phyloP scores from a whole-genome alignment of 2,329 filamentous ascomycete genomes.

The Akanthomyces dipterigenus region DNA sequence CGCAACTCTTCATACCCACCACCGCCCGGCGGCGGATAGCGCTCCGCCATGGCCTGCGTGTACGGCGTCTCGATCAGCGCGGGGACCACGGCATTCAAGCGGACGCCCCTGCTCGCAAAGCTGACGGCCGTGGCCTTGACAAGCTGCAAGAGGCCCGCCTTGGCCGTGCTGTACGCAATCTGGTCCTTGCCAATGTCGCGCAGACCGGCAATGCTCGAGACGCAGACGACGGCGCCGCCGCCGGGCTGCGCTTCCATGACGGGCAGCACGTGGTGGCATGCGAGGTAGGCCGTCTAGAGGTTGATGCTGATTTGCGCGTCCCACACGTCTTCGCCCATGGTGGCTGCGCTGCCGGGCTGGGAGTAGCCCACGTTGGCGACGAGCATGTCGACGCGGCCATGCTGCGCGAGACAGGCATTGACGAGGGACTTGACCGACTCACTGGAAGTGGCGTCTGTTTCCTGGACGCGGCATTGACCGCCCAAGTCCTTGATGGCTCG shows the following conservation, averaged over 20 bases:
- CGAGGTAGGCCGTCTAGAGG: constrained; percentile 48
- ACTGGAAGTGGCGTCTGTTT: constrained; percentile 45
- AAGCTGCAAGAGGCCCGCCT: constrained; percentile 46
- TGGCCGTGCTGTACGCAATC: constrained; percentile 45
- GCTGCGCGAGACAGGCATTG: constrained; percentile 41
- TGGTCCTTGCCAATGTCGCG: constrained; percentile 43
- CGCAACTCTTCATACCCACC: constrained; percentile 44
- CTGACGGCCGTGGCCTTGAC: constrained; percentile 43
- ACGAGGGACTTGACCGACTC: constrained; percentile 46
- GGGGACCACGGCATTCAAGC: constrained; percentile 49
- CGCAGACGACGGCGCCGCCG: constrained; percentile 38
- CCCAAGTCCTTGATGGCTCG: constrained; percentile 29
- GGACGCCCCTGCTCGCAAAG: constrained; percentile 39
- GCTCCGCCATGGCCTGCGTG: constrained; percentile 35
- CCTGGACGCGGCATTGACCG: constrained; percentile 33
- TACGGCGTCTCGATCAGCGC: constrained; percentile 51
- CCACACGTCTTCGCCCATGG: constrained; percentile 43
- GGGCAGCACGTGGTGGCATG: constrained; percentile 44
- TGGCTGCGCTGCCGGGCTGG: constrained; percentile 43
- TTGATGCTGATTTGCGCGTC: constrained; percentile 48
- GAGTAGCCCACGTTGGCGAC: constrained; percentile 55
- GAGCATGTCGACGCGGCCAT: constrained; percentile 53
- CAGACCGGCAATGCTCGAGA: constrained; percentile 45
- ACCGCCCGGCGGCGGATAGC: constrained; percentile 31
- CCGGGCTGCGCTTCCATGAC: constrained; percentile 43